Evolutionary conservation across 192 early-diverging fungal species (phyloP), one percentile per base, ranked within the genome.

Genomic region (Coemansia pectinata): DNA sequence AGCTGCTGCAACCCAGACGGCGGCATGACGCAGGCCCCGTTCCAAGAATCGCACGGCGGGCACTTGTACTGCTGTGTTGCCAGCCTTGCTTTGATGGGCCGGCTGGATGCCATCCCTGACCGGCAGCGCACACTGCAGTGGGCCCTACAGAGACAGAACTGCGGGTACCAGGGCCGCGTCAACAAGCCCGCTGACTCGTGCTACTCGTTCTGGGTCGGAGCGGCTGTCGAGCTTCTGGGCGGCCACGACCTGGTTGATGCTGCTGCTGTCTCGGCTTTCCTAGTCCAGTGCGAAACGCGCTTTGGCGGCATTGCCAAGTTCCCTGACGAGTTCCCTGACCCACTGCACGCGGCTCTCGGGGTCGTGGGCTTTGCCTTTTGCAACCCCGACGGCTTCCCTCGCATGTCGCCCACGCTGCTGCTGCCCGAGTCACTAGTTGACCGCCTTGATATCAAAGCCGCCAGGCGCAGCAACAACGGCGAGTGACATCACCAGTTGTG

Each of bases 131-230:
- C 85, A 36, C 76, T 90, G 34, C 69, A 77, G 38, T 98, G 98
- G 98, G 85, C 92, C 39, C 57, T 98, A 53, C 72, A 76, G 21
- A 84, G 92, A n/a, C 95, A 96, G 71, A 69, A 72, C 40, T 83
- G 74, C 27, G 98, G 98, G 5, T 99, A 96, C 82, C 91, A 95
- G 69, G 98, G 98, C 4, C 76, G 98, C 41, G 77, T 85, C 10
- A 92, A 94, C 71, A 99, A 99, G 76, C 76, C 83, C 3, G 80
- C 88, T 23, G 98, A 99, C 71, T 94, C 93, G 12, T 99, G 98
- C 77, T 99, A 99, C 78, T 91, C 94, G 9, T 99, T 97, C 79
- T 99, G 98, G 98, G 85, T 98, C 21, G 98, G 98, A 8, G 95
- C 87, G 0, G 73, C 89, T 10, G 66, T 99, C 19, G 66, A 81